Conservation (phyloP, 768 basidiomycete genomes). For the Agrocybe pediades region DNA sequence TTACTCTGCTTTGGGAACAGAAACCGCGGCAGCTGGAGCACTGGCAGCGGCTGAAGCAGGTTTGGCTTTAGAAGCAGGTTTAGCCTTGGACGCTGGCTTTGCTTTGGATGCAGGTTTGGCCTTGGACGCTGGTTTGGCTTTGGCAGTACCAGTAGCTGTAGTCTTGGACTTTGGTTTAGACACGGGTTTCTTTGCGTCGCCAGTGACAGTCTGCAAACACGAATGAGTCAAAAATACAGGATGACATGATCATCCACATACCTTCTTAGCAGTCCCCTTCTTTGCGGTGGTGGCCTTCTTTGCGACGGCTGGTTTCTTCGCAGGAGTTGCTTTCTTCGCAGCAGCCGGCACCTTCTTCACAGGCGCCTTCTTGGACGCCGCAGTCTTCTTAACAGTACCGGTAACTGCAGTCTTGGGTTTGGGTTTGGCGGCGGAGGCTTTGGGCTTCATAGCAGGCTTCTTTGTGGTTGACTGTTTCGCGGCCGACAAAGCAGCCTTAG, state of each 20-base stretch:
- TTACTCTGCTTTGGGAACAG: not conserved
- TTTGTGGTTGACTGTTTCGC: too few relatives aligned
- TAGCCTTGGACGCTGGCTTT: constrained; percentile 30
- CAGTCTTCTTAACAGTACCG: constrained; percentile 24
- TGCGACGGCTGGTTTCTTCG: constrained; percentile 17
- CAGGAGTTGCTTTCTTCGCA: constrained; percentile 28
- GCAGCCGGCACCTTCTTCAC: constrained; percentile 17
- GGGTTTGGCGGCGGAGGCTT: constrained; percentile 20
- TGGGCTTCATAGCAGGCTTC: constrained; percentile 5
- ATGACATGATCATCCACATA: constrained; percentile 1
- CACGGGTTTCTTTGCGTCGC: constrained; percentile 38
- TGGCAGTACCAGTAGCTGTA: constrained; percentile 21
- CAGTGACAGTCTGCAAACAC: constrained; percentile 35
- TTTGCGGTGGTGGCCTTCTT: constrained; percentile 20
- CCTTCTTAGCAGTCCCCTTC: constrained; percentile 27
- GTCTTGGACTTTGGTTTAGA: constrained; percentile 31
- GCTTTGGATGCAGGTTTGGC: constrained; percentile 28
- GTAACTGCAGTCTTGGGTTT: constrained; percentile 13
- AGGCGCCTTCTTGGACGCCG: constrained; percentile 20
- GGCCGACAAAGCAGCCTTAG: constrained; percentile 21
- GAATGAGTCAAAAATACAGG: not conserved
- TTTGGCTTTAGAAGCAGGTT: constrained; percentile 31
- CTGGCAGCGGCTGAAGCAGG: constrained; percentile 19
- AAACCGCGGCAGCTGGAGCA: not conserved
- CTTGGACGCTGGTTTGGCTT: constrained; percentile 30